Percentiles rank a stretch among this genome's conserved stretches.
Conservation (phyloP, 2,329 filamentous ascomycete genomes). For the Penicillium griseofulvum region DNA sequence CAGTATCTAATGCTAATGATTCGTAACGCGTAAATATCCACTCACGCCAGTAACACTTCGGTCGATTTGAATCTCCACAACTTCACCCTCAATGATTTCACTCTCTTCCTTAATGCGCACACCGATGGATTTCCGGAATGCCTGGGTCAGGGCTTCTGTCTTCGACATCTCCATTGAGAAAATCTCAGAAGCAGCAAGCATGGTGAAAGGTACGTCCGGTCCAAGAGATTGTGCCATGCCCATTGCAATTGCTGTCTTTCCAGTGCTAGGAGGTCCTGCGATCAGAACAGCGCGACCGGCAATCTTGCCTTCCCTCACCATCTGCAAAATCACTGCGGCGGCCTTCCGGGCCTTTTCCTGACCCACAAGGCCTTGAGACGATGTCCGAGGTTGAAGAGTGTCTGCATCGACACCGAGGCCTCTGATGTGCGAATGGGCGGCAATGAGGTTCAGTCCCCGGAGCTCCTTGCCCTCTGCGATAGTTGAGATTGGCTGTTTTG, state of each 20-base stretch:
- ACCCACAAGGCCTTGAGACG: conserved; percentile 90
- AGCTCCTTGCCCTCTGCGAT: conserved; percentile 95
- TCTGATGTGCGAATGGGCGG: conserved; percentile 95
- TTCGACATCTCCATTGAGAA: conserved; percentile 99
- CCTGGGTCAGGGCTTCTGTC: conserved; percentile 95
- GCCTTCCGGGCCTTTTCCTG: conserved; percentile 97
- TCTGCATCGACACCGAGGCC: conserved; percentile 91
- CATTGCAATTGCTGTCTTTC: conserved; percentile 98
- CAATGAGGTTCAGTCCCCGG: conserved; percentile 93
- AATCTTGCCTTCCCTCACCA: conserved; percentile 99
- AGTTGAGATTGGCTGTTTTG: conserved; percentile 64
- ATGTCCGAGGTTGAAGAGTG: conserved; percentile 78
- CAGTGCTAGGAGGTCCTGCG: conserved; percentile 91
- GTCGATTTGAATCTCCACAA: conserved; percentile 98
- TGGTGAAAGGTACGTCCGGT: conserved; percentile 92
- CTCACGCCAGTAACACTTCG: conserved; percentile 82
- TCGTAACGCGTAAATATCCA: neutral
- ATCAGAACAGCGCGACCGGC: conserved; percentile 92
- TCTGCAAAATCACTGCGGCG: conserved; percentile 92
- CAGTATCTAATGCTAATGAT: neutral
- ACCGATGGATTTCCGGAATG: conserved; percentile 98
- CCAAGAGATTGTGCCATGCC: conserved; percentile 97
- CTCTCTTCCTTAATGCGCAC: conserved; percentile 98
- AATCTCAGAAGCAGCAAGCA: conserved; percentile 92
- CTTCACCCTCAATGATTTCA: conserved; percentile 98